Percentiles rank a stretch among this genome's conserved stretches.
phyloP scores from a whole-genome alignment of 164 flowering plant species.

The Chimonanthus salicifolius region DNA sequence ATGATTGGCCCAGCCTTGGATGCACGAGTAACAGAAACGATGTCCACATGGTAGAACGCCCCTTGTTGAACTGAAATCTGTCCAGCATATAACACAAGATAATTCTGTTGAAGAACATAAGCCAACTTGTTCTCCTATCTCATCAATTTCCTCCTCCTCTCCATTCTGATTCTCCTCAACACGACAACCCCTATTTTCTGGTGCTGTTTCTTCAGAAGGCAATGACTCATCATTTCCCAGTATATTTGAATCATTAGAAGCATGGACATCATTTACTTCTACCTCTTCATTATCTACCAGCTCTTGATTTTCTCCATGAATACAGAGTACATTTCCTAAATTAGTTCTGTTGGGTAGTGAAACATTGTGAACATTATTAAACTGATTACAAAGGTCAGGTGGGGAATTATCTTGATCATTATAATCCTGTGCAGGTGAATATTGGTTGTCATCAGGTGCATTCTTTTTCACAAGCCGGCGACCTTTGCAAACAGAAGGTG shows the following conservation, averaged over 20 bases:
- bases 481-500: conserved; percentile 30
- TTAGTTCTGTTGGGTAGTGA: conserved; percentile 9
- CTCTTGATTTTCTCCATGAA: conserved; percentile 1
- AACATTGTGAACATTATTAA: neutral
- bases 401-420: conserved; percentile 21
- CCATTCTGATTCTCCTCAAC: conserved; percentile 16
- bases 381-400: neutral
- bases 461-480: conserved; percentile 50
- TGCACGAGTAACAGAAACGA: conserved; percentile 92
- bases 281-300: conserved; percentile 22
- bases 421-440: conserved; percentile 18
- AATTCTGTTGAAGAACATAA: conserved; percentile 34
- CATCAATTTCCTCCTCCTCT: conserved; percentile 8
- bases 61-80: conserved; percentile 73
- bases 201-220: conserved; percentile 9
- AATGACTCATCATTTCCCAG: conserved; percentile 10
- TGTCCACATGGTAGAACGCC: conserved; percentile 93
- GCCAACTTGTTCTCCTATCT: conserved; percentile 12
- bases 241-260: conserved; percentile 13
- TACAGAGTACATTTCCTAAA: conserved; percentile 8
- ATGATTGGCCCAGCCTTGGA: conserved; percentile 77
- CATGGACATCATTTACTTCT: conserved; percentile 1
- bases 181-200: conserved; percentile 16
- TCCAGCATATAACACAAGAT: conserved; percentile 94
- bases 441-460: conserved; percentile 14